These are phyloP conservation scores for Fusarium sp. DNA, from an alignment of 2,329 filamentous ascomycete genomes.

Conservation along the genomic window DNA sequence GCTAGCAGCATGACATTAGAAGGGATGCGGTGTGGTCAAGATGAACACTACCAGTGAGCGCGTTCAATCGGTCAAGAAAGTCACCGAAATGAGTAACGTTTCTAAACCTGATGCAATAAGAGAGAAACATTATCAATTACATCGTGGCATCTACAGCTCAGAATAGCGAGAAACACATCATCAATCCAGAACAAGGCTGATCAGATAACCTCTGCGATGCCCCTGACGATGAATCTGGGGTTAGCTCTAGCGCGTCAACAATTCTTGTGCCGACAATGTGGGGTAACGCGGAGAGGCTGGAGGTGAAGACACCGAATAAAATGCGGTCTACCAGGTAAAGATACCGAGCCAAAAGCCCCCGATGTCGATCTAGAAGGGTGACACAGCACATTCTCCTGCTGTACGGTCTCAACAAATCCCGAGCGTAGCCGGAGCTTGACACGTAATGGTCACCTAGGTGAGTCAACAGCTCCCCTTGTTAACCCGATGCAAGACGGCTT, in stretches of 20 bases:
- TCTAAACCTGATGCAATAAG: background rate
- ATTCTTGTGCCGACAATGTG: constrained; percentile 23
- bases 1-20: background rate
- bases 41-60: background rate
- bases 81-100: no score
- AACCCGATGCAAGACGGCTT: constrained; percentile 38
- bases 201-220: constrained; percentile 12
- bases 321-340: constrained; percentile 1
- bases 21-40: background rate
- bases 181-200: constrained; percentile 12
- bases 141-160: no score
- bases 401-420: constrained; percentile 29
- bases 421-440: constrained; percentile 32
- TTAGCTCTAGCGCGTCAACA: constrained; percentile 39
- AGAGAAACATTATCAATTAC: background rate
- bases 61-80: no score
- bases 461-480: constrained; percentile 33
- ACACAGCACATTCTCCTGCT: background rate
- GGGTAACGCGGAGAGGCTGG: constrained; percentile 21
- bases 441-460: constrained; percentile 40
- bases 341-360: background rate
- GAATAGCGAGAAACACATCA: no score
- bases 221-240: constrained; percentile 42
- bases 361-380: background rate
- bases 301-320: constrained; percentile 4